Percentiles rank a stretch among this genome's conserved stretches.
These are phyloP conservation scores for Komagataella ulmi DNA, from an alignment of 805 yeast genomes.

Conservation along the genomic window DNA sequence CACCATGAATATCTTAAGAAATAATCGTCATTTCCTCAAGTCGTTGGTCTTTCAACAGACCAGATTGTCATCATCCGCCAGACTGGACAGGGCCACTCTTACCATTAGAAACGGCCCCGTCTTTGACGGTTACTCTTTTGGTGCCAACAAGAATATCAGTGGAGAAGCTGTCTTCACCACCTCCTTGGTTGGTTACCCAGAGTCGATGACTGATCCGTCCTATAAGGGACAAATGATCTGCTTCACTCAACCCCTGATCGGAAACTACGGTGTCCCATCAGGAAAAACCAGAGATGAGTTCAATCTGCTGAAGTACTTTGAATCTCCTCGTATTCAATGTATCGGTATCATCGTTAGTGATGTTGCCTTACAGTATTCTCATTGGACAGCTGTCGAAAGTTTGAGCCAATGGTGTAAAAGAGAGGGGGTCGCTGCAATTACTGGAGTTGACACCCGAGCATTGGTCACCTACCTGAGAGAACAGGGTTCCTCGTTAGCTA, in stretches of 20 bases:
- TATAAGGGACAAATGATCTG: conserved; percentile 94
- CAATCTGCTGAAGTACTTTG: conserved; percentile 81
- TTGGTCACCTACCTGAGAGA: conserved; percentile 89
- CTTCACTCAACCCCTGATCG: conserved; percentile 93
- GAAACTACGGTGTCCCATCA: conserved; percentile 97
- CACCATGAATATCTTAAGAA: conserved; percentile 1
- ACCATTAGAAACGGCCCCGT: conserved; percentile 89
- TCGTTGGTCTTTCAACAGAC: neutral
- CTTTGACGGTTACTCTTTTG: conserved; percentile 88
- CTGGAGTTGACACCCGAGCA: conserved; percentile 96
- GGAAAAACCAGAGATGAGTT: conserved; percentile 68
- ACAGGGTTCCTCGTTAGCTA: conserved; percentile 88
- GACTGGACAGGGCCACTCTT: conserved; percentile 72
- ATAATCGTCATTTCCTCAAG: conserved; percentile 2
- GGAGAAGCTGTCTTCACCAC: conserved; percentile 99
- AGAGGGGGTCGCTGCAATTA: conserved; percentile 90
- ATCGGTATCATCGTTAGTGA: conserved; percentile 94
- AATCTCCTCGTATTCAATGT: conserved; percentile 84
- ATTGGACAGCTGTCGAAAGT: conserved; percentile 98
- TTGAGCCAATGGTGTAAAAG: conserved; percentile 93
- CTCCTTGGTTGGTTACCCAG: conserved; percentile 96
- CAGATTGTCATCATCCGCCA: conserved; percentile 13
- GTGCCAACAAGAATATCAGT: conserved; percentile 82
- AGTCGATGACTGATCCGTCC: conserved; percentile 97
- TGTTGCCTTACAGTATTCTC: conserved; percentile 92